A percentile compares a stretch with the other conserved stretches of the same genome.
These are phyloP conservation scores for Penicillium cinerascens DNA, from an alignment of 495 filamentous ascomycete species.

Conservation along the genomic window DNA sequence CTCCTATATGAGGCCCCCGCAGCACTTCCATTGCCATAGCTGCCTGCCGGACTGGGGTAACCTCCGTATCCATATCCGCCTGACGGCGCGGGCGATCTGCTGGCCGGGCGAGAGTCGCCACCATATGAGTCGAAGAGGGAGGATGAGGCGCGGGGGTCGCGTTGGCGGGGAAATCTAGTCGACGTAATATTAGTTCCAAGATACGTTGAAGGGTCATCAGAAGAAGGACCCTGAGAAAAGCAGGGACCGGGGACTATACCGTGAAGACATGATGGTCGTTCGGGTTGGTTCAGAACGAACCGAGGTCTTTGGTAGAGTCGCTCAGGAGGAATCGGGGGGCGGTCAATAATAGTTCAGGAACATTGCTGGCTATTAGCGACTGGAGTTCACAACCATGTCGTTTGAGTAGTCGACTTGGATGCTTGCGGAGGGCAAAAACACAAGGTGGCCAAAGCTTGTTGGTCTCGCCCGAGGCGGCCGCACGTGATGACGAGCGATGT, in stretches of 20 bases:
- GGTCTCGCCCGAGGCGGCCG: slow-evolving; percentile 4
- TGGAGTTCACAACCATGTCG: not conserved
- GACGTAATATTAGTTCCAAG: not conserved
- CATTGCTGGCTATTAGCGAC: slow-evolving; percentile 10
- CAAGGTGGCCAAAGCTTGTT: slow-evolving; percentile 28
- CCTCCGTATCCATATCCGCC: slow-evolving; percentile 54
- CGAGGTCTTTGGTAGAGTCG: not conserved
- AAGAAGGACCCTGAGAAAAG: slow-evolving; percentile 1
- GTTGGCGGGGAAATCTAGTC: slow-evolving; percentile 62
- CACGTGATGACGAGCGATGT: slow-evolving; percentile 21
- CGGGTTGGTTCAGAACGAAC: slow-evolving; percentile 1
- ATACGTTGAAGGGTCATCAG: not conserved
- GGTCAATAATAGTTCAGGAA: not conserved
- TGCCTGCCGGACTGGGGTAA: slow-evolving; percentile 53
- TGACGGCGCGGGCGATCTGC: slow-evolving; percentile 49
- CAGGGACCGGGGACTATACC: slow-evolving; percentile 20
- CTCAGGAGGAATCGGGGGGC: not conserved
- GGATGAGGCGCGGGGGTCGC: slow-evolving; percentile 76
- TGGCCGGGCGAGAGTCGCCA: slow-evolving; percentile 53
- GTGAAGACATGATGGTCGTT: slow-evolving; percentile 26
- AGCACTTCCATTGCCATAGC: slow-evolving; percentile 32
- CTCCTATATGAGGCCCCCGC: slow-evolving; percentile 45
- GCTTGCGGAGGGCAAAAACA: slow-evolving; percentile 25
- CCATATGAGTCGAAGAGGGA: slow-evolving; percentile 86
- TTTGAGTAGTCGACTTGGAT: slow-evolving; percentile 13